Conservation (phyloP, 2,329 filamentous ascomycete species). For the Alternaria sp. region DNA sequence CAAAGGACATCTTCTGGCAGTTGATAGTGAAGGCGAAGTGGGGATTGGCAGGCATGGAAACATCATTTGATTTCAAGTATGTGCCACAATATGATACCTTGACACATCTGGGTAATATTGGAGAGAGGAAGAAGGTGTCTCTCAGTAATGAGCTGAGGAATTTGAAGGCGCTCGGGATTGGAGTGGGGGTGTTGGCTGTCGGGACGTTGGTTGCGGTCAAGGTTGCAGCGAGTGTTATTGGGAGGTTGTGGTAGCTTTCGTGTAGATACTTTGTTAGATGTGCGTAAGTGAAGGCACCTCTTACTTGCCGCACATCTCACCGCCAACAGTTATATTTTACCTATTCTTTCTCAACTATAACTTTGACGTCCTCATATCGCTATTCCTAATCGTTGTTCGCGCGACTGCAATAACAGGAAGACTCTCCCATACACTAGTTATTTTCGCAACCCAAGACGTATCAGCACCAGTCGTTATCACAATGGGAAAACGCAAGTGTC, state of each 20-base stretch:
- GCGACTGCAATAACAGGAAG: background rate
- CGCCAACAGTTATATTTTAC: background rate
- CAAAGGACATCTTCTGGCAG: slow-evolving; percentile 65
- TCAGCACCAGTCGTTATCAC: background rate
- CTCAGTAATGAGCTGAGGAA: slow-evolving; percentile 59
- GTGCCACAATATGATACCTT: slow-evolving; percentile 65
- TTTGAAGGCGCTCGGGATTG: slow-evolving; percentile 57
- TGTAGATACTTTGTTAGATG: background rate
- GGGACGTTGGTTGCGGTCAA: slow-evolving; percentile 38
- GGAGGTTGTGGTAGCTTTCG: slow-evolving; percentile 27
- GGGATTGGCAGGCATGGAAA: slow-evolving; percentile 69
- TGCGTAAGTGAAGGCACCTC: background rate
- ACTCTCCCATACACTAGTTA: background rate
- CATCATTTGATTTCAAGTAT: slow-evolving; percentile 76
- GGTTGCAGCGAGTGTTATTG: slow-evolving; percentile 31
- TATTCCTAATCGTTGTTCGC: background rate
- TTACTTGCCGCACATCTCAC: background rate
- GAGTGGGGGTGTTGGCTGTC: slow-evolving; percentile 38
- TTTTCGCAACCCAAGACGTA: background rate
- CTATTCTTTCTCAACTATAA: background rate
- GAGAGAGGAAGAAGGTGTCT: slow-evolving; percentile 50
- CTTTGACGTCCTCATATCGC: no score
- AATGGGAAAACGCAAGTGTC: slow-evolving; percentile 10
- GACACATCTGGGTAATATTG: slow-evolving; percentile 58
- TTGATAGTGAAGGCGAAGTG: slow-evolving; percentile 70